Base-by-base conservation (phyloP, 345 rosid species). In the Syzygium grande region DNA sequence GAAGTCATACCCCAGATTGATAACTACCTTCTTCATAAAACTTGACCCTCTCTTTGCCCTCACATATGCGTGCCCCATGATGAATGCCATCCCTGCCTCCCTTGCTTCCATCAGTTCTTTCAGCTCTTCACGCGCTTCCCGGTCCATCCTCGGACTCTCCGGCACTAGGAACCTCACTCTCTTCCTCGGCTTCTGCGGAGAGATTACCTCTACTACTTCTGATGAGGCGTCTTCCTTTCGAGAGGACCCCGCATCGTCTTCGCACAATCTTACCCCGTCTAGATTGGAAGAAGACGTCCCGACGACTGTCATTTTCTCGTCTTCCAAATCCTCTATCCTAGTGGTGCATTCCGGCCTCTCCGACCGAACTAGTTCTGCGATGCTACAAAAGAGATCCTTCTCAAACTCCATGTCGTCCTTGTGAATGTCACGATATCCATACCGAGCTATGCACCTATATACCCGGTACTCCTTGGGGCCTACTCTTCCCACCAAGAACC, bases 61-160 rank as follows among this genome's bases (percentile, higher is more conserved):
- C 88, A 98, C 95, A 49, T 98, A 95, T 1, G 95, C 93, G 85
- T 98, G 99, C 23, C 99, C 99, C 86, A 96, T 93, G 88, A 98
- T 96, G 85, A 94, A 96, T 21, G 99, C 98, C 94, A 98, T 92
- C 58, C 99, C 99, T 0, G 97, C 95, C 88, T 98, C 99, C 92
- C 99, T 92, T 4, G 99, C 99, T 87, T 96, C 98, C 92, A 90
- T 93, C 51, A 98, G 93, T 87, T 96, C 99, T 85, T 51, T 91
- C 89, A 98, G 79, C 94, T 98, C 99, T 86, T 92, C 95, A 84
- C 90, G 91, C 27, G 92, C 86, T 0, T 91, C 93, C 34, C 41
- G 88, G 49, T 93, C 92, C 11, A 94, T 91, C 56, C 65, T 89
- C 7, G 92, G 90, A 86, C 95, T 93, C 86, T 94, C 96, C 3